phyloP scores from a whole-genome alignment of 148 eudicot species.

The Chenopodium formosanum region DNA sequence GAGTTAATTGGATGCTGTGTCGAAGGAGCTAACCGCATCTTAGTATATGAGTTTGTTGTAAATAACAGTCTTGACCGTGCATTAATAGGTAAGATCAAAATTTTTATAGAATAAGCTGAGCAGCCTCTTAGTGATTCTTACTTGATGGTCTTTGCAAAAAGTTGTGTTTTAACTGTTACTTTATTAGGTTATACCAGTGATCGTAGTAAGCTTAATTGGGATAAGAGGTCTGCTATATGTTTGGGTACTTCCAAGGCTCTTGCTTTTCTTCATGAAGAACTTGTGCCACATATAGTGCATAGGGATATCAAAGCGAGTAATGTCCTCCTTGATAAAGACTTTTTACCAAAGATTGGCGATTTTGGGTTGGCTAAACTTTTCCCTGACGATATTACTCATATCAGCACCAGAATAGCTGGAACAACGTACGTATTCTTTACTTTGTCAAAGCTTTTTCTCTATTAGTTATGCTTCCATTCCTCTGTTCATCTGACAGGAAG shows the following conservation, averaged over 20 bases:
- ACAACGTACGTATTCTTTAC: conserved; percentile 64
- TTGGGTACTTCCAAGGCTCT: conserved; percentile 81
- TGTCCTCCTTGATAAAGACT: conserved; percentile 71
- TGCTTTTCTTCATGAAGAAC: conserved; percentile 87
- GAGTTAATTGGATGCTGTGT: conserved; percentile 80
- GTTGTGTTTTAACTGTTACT: conserved; percentile 1
- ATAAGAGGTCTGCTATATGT: conserved; percentile 72
- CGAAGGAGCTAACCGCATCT: conserved; percentile 63
- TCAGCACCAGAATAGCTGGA: conserved; percentile 87
- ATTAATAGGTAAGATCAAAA: conserved; percentile 57
- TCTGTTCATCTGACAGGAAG: background rate
- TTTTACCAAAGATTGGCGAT: conserved; percentile 82
- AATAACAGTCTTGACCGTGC: conserved; percentile 86
- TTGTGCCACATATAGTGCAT: conserved; percentile 90
- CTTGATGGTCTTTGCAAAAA: background rate
- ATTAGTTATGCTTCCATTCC: background rate
- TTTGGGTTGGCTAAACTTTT: conserved; percentile 98
- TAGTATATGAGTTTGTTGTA: conserved; percentile 81
- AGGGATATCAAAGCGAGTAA: conserved; percentile 97
- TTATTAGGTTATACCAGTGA: conserved; percentile 56
- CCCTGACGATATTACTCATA: conserved; percentile 89
- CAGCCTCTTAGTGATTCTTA: background rate
- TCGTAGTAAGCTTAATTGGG: conserved; percentile 62
- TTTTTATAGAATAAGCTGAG: background rate
- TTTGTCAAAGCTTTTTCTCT: too few species aligned